Conservation (phyloP, 495 filamentous ascomycete genomes). For the Tuber magnatum region DNA sequence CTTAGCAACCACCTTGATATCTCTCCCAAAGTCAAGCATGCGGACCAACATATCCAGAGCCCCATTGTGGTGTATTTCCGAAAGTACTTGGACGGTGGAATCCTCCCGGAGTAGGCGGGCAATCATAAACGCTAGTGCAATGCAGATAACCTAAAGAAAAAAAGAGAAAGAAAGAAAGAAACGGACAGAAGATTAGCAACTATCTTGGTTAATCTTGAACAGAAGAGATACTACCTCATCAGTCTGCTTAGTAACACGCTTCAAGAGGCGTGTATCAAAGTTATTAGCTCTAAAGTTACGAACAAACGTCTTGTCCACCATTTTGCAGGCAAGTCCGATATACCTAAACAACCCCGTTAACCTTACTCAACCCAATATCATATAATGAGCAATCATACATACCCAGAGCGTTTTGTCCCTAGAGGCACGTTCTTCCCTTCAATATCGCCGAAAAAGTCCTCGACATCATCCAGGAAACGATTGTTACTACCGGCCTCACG, state of each 20-base stretch:
- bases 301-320: slow-evolving; percentile 58
- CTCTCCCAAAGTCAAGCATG: slow-evolving; percentile 49
- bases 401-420: slow-evolving; percentile 33
- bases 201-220: background rate
- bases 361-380: background rate
- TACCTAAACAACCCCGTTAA: slow-evolving; percentile 39
- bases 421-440: slow-evolving; percentile 37
- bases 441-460: slow-evolving; percentile 78
- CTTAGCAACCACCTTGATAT: slow-evolving; percentile 52
- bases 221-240: slow-evolving; percentile 43
- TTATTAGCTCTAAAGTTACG: slow-evolving; percentile 68
- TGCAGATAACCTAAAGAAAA: slow-evolving; percentile 49
- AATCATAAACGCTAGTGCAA: slow-evolving; percentile 52
- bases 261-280: slow-evolving; percentile 61
- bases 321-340: slow-evolving; percentile 65
- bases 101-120: slow-evolving; percentile 51
- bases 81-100: slow-evolving; percentile 47
- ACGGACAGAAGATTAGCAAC: background rate
- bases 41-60: slow-evolving; percentile 49
- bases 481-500: slow-evolving; percentile 77
- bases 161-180: background rate
- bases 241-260: slow-evolving; percentile 48
- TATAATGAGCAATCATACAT: slow-evolving; percentile 25
- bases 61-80: slow-evolving; percentile 48
- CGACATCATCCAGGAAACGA: slow-evolving; percentile 70